Evolutionary conservation across 2,329 filamentous ascomycete species (phyloP), one percentile per base, ranked within the genome.

Genomic region (Chaetomium strumarium): DNA sequence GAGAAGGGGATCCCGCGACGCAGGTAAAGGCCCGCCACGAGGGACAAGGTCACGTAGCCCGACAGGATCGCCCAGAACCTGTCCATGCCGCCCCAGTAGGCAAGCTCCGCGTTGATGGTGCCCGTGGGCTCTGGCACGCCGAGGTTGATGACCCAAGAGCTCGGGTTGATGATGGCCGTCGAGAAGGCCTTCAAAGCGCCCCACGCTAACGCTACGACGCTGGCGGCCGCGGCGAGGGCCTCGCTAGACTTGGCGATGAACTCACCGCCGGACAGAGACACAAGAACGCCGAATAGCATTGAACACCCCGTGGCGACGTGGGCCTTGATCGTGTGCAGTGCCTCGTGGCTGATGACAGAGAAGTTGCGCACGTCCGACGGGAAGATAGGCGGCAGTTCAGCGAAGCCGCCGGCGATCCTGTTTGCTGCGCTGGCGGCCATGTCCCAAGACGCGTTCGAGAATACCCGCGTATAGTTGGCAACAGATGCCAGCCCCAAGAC

Each of bases 21-120:
- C 30, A 97, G 77, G 66, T 97, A 99, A 1, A 92, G 71, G 20
- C 86, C 83, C 2, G 90, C 89, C 31, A 87, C 67, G 41, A 88
- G 64, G 11, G 85, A 88, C 37, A 96, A 77, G 43, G 90, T 84
- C 0, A 83, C 65, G 66, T 99, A 99, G 12, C 93, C 93, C 44
- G 86, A 77, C 2, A 90, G 62, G 37, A 96, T 88, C 13, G 92
- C 90, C 71, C 77, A 81, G 52, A 80, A 77, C 30, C 82, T 73
- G 67, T 88, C 85, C 14, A 77, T 74, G 29, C 76, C 75, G 54
- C 79, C 77, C 88, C 88, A 92, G 49, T 81, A 76, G 1, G 83
- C 83, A 48, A 90, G 70, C 24, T 74, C 76, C 8, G 79, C 76
- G 61, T 86, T 76, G 13, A 81, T 64, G 0, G 66, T 43, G 19